Evolutionary conservation across 2,329 filamentous ascomycete genomes (phyloP).

Genomic region (Rutstroemia sp.): DNA sequence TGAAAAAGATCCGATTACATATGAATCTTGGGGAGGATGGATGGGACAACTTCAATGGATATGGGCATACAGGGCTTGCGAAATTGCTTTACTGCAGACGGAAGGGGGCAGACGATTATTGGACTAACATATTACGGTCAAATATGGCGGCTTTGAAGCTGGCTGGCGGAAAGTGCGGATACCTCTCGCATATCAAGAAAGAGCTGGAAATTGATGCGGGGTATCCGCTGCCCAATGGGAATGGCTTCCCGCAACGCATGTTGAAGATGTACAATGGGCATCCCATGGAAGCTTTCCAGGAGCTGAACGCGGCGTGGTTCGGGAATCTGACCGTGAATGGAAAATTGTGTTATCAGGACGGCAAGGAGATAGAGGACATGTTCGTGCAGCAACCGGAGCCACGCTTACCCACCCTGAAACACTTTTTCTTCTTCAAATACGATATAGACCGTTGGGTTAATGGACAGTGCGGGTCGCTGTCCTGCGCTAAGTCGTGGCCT

Average conservation of each 20-base stretch:
- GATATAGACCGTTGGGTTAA: constrained; percentile 7
- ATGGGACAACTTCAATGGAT: constrained; percentile 6
- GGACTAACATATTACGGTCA: constrained; percentile 3
- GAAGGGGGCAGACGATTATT: constrained; percentile 1
- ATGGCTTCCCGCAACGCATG: constrained; percentile 8
- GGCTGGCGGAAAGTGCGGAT: constrained; percentile 1
- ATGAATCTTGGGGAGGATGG: constrained; percentile 7
- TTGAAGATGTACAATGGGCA: not conserved
- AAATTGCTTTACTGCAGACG: constrained; percentile 6
- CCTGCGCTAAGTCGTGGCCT: constrained; percentile 7
- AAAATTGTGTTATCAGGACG: not conserved
- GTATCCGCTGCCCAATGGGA: constrained; percentile 4
- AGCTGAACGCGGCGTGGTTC: constrained; percentile 6
- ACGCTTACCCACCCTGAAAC: constrained; percentile 1
- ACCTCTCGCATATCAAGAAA: constrained; percentile 4
- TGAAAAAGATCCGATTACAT: constrained; percentile 5
- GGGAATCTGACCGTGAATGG: not conserved
- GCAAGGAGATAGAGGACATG: constrained; percentile 2
- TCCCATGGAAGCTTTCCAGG: constrained; percentile 1
- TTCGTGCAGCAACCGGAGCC: constrained; percentile 3
- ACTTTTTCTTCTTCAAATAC: constrained; percentile 8
- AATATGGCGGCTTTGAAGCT: constrained; percentile 1
- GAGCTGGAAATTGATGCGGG: constrained; percentile 7
- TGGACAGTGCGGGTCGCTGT: constrained; percentile 1
- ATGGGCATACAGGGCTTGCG: constrained; percentile 6